Conservation (phyloP, 179 eudicot species). For the Spergularia azorica region DNA sequence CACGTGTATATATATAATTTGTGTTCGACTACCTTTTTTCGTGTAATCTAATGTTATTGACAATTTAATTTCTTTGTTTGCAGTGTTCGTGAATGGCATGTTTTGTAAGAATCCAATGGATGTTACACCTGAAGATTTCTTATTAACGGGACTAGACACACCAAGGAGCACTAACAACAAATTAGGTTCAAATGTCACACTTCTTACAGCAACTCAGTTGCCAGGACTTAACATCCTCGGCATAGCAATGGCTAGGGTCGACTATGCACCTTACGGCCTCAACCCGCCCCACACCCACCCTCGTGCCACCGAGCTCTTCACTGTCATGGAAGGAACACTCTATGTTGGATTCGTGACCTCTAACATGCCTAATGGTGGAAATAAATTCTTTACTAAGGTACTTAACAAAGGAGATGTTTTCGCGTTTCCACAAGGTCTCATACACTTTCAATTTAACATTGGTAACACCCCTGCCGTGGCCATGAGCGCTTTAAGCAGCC, state of each 20-base stretch:
- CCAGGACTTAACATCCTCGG: constrained; percentile 10
- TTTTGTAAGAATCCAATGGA: neutral
- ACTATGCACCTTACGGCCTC: constrained; percentile 1
- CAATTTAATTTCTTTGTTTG: neutral
- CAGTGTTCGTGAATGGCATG: constrained; percentile 3
- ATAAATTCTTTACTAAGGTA: constrained; percentile 4
- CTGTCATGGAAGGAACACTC: neutral
- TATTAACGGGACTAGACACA: neutral
- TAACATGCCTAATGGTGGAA: neutral
- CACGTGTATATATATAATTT: too few species aligned
- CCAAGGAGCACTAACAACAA: neutral
- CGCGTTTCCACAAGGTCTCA: constrained; percentile 6
- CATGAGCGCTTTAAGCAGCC: constrained; percentile 9
- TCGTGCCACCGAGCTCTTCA: constrained; percentile 6
- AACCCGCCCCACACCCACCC: constrained; percentile 7
- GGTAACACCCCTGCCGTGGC: constrained; percentile 4
- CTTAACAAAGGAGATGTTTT: constrained; percentile 9
- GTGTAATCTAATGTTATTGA: too few species aligned
- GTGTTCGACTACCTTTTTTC: too few species aligned
- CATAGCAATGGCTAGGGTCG: neutral
- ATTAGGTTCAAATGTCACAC: neutral
- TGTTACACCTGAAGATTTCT: neutral
- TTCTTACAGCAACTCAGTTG: neutral
- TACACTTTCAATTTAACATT: constrained; percentile 4
- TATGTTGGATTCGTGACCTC: constrained; percentile 6